These are phyloP conservation scores for Rutstroemia sp. DNA, from an alignment of 2,329 filamentous ascomycete species.

Conservation along the genomic window DNA sequence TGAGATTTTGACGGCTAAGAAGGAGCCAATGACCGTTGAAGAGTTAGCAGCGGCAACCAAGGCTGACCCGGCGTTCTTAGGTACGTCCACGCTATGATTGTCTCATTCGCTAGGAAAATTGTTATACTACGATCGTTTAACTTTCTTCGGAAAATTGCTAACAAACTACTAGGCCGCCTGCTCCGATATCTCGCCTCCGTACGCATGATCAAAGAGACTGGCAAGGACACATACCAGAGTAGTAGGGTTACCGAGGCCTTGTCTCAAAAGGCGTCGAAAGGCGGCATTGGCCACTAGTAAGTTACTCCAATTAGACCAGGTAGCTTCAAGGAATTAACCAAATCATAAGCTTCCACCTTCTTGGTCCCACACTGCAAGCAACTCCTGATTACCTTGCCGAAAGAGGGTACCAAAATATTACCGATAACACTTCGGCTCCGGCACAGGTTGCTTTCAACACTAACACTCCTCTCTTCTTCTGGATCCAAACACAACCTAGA, in stretches of 20 bases:
- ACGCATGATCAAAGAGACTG: constrained; percentile 1
- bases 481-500: constrained; percentile 3
- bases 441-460: constrained; percentile 11
- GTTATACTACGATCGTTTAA: neutral
- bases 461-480: constrained; percentile 6
- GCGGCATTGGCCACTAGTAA: neutral
- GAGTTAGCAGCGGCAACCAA: neutral
- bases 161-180: neutral
- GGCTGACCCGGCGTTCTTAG: neutral
- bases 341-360: constrained; percentile 16
- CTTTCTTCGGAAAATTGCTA: neutral
- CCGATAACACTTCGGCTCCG: constrained; percentile 1
- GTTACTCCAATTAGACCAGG: neutral
- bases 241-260: neutral
- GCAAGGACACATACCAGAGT: neutral
- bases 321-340: too few relatives aligned
- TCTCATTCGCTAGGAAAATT: neutral
- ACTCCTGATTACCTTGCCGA: constrained; percentile 29
- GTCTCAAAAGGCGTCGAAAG: neutral
- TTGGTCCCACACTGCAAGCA: constrained; percentile 20
- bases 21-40: neutral
- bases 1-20: neutral
- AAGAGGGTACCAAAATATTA: constrained; percentile 12
- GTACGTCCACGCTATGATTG: neutral
- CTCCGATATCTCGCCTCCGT: constrained; percentile 7